Percentiles rank a stretch among this genome's conserved stretches.
phyloP scores from a whole-genome alignment of 139 green algal species.

The Coelastrella sp. region DNA sequence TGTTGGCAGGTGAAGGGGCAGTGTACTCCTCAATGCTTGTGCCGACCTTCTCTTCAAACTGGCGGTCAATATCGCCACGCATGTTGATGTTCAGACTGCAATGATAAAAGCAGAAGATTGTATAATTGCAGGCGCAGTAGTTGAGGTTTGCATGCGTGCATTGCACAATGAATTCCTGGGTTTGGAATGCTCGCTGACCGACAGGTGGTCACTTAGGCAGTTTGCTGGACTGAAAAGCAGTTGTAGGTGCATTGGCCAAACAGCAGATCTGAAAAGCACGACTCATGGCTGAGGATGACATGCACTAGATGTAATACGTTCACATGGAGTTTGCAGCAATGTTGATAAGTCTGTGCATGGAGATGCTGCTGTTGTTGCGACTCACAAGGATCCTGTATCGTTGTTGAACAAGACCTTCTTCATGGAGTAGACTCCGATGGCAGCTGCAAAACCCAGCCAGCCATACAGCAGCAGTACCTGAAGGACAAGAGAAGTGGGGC shows the following conservation, averaged over 20 bases:
- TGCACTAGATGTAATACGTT: neutral
- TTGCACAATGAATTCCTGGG: no score
- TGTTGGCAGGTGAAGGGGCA: neutral
- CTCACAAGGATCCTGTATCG: conserved; percentile 7
- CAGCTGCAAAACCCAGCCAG: conserved; percentile 1
- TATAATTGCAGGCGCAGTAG: neutral
- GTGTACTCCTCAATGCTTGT: neutral
- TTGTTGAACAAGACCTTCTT: conserved; percentile 31
- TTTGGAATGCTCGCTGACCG: no score
- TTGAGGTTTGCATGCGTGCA: neutral
- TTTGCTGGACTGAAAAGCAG: no score
- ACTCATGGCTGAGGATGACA: neutral
- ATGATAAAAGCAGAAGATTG: neutral
- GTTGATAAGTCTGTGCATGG: neutral
- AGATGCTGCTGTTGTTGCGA: neutral
- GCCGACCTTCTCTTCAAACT: conserved; percentile 6
- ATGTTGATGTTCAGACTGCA: conserved; percentile 3
- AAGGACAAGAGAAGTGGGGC: neutral
- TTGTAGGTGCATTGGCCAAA: neutral
- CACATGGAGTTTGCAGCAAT: neutral
- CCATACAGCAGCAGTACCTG: conserved; percentile 17
- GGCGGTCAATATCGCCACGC: neutral
- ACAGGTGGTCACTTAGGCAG: no score
- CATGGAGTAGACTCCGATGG: conserved; percentile 10
- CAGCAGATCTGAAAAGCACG: neutral